Evolutionary conservation across 2,329 filamentous ascomycete species (phyloP).

Genomic region (Fusarium albidum): DNA sequence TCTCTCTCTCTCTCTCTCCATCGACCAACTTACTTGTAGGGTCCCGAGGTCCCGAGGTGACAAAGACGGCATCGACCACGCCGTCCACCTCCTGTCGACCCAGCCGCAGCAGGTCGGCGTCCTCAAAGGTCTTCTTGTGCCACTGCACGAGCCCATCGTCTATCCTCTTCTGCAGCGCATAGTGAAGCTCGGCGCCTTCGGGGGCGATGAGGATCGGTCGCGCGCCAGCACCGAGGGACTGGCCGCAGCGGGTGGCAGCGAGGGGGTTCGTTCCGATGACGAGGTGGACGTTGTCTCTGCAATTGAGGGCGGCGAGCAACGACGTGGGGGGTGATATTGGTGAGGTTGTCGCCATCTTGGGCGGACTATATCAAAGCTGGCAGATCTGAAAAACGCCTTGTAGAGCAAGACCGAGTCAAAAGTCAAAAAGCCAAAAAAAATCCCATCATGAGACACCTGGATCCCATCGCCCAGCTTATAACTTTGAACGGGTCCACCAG

Average conservation of each 20-base stretch:
- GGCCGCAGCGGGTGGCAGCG: slow-evolving; percentile 82
- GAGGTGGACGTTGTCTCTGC: slow-evolving; percentile 77
- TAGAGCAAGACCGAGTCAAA: background rate
- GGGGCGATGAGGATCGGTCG: slow-evolving; percentile 81
- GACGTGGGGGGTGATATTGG: slow-evolving; percentile 44
- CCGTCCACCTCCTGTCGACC: slow-evolving; percentile 81
- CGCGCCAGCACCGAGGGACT: slow-evolving; percentile 84
- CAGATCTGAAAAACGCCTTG: too few relatives aligned
- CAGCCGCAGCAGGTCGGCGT: slow-evolving; percentile 75
- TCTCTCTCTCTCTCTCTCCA: too few relatives aligned
- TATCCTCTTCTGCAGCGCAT: slow-evolving; percentile 67
- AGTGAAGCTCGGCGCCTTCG: slow-evolving; percentile 65
- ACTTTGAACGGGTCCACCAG: slow-evolving; percentile 19
- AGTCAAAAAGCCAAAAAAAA: slow-evolving; percentile 1
- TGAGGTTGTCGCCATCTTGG: slow-evolving; percentile 23
- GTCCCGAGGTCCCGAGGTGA: slow-evolving; percentile 68
- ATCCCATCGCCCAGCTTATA: slow-evolving; percentile 25
- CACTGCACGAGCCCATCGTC: slow-evolving; percentile 73
- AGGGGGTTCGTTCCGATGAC: slow-evolving; percentile 87
- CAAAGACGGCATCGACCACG: slow-evolving; percentile 92
- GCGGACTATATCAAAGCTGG: background rate
- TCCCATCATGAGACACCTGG: slow-evolving; percentile 27
- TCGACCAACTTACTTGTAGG: slow-evolving; percentile 48
- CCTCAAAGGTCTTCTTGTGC: slow-evolving; percentile 71
- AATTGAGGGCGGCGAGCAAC: slow-evolving; percentile 77